Conservation (phyloP, 805 yeast genomes). For the Cyberlindnera subsufficiens region DNA sequence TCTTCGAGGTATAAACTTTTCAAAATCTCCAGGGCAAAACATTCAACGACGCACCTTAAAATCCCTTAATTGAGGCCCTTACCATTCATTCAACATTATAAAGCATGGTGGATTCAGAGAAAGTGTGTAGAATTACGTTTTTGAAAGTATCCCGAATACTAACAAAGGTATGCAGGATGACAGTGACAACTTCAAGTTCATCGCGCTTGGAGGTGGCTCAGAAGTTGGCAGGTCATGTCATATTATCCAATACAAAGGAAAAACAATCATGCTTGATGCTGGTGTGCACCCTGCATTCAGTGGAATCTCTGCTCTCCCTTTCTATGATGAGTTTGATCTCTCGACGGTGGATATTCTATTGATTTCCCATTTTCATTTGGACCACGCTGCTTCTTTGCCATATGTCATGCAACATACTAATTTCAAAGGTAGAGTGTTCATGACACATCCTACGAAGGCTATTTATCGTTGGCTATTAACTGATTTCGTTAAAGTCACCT, state of each 20-base stretch:
- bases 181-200: conserved; percentile 49
- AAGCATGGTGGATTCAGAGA: too few species aligned
- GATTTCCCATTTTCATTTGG: conserved; percentile 93
- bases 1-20: too few species aligned
- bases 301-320: conserved; percentile 89
- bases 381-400: conserved; percentile 97
- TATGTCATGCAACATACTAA: conserved; percentile 96
- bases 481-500: conserved; percentile 90
- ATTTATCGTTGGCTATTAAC: conserved; percentile 92
- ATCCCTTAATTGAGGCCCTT: too few species aligned
- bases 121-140: too few species aligned
- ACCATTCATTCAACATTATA: too few species aligned
- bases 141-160: too few species aligned
- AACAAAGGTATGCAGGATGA: not conserved
- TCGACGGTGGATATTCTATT: conserved; percentile 80
- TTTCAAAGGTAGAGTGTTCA: conserved; percentile 92
- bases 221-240: conserved; percentile 98
- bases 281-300: conserved; percentile 96
- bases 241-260: conserved; percentile 84
- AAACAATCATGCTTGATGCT: conserved; percentile 94
- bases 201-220: conserved; percentile 95
- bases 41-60: too few species aligned
- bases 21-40: too few species aligned
- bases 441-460: conserved; percentile 99
- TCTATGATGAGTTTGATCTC: conserved; percentile 90